phyloP scores from a whole-genome alignment of 192 early-diverging fungal species.

The Coemansia sp. region DNA sequence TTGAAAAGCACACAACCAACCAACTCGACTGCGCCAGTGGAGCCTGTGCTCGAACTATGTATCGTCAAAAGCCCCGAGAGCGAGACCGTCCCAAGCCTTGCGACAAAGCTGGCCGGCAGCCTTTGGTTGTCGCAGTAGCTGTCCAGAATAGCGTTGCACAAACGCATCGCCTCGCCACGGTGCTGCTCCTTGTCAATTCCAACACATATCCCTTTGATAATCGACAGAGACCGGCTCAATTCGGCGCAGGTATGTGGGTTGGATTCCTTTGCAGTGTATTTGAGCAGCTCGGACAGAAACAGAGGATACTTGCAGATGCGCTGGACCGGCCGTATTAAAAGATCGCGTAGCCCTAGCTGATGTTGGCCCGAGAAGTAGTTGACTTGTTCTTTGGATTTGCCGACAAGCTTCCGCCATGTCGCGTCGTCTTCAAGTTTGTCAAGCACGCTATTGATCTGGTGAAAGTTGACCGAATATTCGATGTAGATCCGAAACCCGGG shows the following conservation, averaged over 20 bases:
- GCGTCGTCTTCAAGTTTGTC: conserved; percentile 26
- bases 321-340: conserved; percentile 75
- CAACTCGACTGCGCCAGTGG: not conserved
- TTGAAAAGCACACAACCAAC: conserved; percentile 66
- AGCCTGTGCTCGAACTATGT: not conserved
- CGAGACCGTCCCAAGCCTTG: conserved; percentile 36
- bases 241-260: conserved; percentile 20
- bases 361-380: conserved; percentile 17
- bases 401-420: conserved; percentile 32
- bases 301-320: conserved; percentile 90
- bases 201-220: conserved; percentile 31
- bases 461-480: conserved; percentile 38
- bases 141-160: conserved; percentile 26
- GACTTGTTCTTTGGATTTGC: conserved; percentile 21
- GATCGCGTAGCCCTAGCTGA: conserved; percentile 41
- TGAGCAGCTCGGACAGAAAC: conserved; percentile 62
- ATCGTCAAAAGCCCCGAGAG: conserved; percentile 44
- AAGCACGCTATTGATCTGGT: conserved; percentile 31
- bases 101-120: conserved; percentile 37
- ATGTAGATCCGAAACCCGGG: conserved; percentile 30
- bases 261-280: conserved; percentile 47
- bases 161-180: conserved; percentile 24
- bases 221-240: conserved; percentile 21
- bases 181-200: conserved; percentile 43
- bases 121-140: conserved; percentile 39